phyloP scores from a whole-genome alignment of 2,329 filamentous ascomycete species.

The Colletotrichum simmondsii region DNA sequence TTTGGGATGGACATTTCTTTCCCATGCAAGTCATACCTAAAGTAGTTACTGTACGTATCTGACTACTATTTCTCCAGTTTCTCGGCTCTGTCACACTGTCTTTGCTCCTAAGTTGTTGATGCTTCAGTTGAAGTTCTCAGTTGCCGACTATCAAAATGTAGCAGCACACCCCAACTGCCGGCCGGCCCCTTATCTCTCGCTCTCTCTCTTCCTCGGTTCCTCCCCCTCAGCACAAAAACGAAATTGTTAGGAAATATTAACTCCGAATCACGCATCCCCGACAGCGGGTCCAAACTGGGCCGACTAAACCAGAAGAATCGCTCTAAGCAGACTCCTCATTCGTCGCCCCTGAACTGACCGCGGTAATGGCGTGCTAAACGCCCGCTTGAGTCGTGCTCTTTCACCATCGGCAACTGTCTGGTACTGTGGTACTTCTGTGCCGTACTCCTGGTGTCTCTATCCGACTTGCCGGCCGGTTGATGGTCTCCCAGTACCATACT shows the following conservation, averaged over 20 bases:
- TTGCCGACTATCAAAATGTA: neutral
- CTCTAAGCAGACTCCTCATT: slow-evolving; percentile 20
- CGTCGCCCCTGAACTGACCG: neutral
- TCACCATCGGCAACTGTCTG: neutral
- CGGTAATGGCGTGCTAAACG: slow-evolving; percentile 24
- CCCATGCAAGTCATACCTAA: slow-evolving; percentile 14
- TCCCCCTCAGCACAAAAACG: neutral
- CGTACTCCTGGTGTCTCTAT: neutral
- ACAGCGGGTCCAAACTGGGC: slow-evolving; percentile 23
- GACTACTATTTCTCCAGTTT: neutral
- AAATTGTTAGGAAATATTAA: neutral
- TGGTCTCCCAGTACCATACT: neutral
- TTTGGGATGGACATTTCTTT: slow-evolving; percentile 16
- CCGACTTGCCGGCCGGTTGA: neutral
- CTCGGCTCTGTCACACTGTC: neutral
- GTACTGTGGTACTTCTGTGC: neutral
- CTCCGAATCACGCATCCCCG: slow-evolving; percentile 20
- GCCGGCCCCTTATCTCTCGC: neutral
- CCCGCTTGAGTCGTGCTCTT: slow-evolving; percentile 27
- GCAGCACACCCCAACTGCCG: neutral
- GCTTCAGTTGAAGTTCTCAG: neutral
- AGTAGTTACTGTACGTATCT: neutral
- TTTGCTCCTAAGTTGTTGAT: neutral
- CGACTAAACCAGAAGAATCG: slow-evolving; percentile 1
- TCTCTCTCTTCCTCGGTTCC: no score